Base-by-base conservation (phyloP, 2,329 filamentous ascomycete species). In the Paracamarosporium sp. region DNA sequence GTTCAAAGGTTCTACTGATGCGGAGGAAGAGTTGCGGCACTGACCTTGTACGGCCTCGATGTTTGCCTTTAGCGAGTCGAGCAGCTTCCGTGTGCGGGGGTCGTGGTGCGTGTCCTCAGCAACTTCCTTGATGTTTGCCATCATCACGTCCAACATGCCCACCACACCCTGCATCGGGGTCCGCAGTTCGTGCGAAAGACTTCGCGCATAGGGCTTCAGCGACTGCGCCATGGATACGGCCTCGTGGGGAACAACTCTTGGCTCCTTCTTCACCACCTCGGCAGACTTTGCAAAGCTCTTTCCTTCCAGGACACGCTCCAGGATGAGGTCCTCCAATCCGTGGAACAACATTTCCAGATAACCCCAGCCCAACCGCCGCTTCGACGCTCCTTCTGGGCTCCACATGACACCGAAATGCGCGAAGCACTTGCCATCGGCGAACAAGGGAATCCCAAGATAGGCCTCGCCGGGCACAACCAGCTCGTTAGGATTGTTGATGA, bases 131-230 rank as follows among this genome's bases (percentile, higher is more conserved):
- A 91, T 86, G 2, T 87, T 90, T 3, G 88, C 86, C 75, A 90
- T 87, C 87, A 91, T 91, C 59, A 91, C 87, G 75, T 91, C 89
- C 41, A 91, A 77, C 88, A 91, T 91, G 6, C 89, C 89, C 13
- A 91, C 88, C 6, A 91, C 87, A 40, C 89, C 89, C 73, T 91
- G 89, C 88, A 91, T 90, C 1, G 89, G 89, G 3, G 89, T 91
- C 60, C 89, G 81, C 45, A 91, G 74, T 69, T 91, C 89, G 64
- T 91, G 89, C 0, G 89, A 91, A 30, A 91, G 76, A 67, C 86
- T 90, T 60, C 88, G 83, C n/a, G 89, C 89, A 69, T 89, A 91
- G 0, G 89, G 88, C 67, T 90, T 88, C 17, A 91, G 78, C 2
- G 87, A 89, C 60, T 90, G 88, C 2, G 86, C 82, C 5, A 83